Evolutionary conservation across 73 alveolate species (phyloP).

Genomic region (Paramecium sonneborni): DNA sequence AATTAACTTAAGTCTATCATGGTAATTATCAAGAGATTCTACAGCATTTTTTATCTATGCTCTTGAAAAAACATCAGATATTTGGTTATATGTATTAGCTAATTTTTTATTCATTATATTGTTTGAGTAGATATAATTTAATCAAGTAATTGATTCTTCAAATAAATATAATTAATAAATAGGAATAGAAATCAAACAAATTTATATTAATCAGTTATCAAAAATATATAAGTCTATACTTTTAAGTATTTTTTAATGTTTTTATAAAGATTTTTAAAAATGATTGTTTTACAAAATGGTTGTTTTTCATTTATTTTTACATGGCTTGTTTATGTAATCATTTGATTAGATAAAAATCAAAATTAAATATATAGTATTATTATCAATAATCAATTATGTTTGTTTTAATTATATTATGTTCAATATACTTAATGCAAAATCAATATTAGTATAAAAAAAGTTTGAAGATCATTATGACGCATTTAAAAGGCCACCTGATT

Average conservation of each 20-base stretch:
- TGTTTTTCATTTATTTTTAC: too few species aligned
- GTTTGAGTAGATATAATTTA: neutral
- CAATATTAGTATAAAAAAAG: neutral
- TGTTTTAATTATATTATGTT: neutral
- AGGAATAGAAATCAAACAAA: neutral
- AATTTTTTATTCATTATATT: constrained; percentile 18
- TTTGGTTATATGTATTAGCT: neutral
- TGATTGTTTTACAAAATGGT: too few species aligned
- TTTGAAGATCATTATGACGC: neutral
- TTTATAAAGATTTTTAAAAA: too few species aligned
- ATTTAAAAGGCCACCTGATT: neutral
- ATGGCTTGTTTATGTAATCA: too few species aligned
- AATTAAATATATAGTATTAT: too few species aligned
- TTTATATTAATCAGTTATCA: neutral
- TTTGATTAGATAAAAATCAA: too few species aligned
- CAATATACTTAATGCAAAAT: neutral
- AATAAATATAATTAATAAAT: neutral
- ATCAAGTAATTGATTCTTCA: neutral
- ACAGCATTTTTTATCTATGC: constrained; percentile 33
- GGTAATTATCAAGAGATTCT: neutral
- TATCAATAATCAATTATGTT: too few species aligned
- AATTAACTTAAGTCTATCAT: constrained; percentile 28
- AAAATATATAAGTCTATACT: neutral
- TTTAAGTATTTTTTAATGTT: neutral
- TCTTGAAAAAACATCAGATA: constrained; percentile 46